Conservation (phyloP, 208 protist genomes). For the Leishmania turanica region DNA sequence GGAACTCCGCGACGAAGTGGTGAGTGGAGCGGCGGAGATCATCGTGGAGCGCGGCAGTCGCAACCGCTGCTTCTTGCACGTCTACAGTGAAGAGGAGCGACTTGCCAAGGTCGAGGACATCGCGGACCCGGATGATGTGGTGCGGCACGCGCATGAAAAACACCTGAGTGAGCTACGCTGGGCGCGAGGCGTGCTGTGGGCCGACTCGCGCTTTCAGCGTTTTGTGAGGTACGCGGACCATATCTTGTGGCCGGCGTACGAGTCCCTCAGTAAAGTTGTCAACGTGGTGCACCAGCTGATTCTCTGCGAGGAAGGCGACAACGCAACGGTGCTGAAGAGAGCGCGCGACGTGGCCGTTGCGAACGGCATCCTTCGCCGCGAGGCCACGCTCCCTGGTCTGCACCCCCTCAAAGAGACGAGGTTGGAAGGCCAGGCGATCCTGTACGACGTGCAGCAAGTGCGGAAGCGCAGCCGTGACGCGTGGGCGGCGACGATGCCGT, state of each 20-base stretch:
- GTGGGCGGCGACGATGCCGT: conserved; percentile 25
- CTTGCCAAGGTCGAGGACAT: conserved; percentile 23
- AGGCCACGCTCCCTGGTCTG: conserved; percentile 54
- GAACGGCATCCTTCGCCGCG: conserved; percentile 38
- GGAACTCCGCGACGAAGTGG: conserved; percentile 38
- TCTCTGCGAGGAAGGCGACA: conserved; percentile 36
- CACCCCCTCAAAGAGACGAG: conserved; percentile 56
- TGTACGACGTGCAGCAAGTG: conserved; percentile 34
- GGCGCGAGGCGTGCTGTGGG: conserved; percentile 57
- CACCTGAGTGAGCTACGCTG: conserved; percentile 51
- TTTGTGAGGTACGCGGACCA: conserved; percentile 49
- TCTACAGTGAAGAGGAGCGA: conserved; percentile 74
- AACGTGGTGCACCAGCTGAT: conserved; percentile 54
- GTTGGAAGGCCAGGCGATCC: conserved; percentile 39
- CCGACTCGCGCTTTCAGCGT: conserved; percentile 35
- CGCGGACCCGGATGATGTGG: neutral
- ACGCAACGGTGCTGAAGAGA: conserved; percentile 22
- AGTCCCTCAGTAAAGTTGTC: conserved; percentile 41
- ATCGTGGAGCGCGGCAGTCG: conserved; percentile 46
- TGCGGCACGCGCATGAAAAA: conserved; percentile 31
- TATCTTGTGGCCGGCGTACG: conserved; percentile 58
- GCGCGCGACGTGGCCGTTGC: conserved; percentile 42
- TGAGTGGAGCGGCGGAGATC: conserved; percentile 56
- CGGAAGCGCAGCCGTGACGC: conserved; percentile 28
- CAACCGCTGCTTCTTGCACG: conserved; percentile 53